Base-by-base conservation (phyloP, 1,139 yeast species). In the Blastobotrys elegans region DNA sequence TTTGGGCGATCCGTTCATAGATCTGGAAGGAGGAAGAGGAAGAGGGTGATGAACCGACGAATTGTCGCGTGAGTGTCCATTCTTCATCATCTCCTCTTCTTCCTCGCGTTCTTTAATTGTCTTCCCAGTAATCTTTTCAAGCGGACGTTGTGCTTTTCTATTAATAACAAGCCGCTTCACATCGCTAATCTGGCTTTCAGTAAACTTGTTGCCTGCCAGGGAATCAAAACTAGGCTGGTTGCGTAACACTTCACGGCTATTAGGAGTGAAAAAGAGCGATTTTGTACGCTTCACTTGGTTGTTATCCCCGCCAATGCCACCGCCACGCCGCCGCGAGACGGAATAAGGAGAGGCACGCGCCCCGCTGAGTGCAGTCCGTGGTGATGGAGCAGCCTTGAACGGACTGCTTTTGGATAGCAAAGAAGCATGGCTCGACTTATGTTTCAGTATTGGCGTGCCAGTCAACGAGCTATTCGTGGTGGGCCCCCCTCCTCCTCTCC, bases 61-160 rank as follows among this genome's bases (percentile, higher is more conserved):
- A 7, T 22, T n/a, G 5, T 20, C 32, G 18, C 44, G 20, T 8
- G 44, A 46, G 27, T 46, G 44, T 8, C 45, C 40, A 27, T 43
- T 27, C 13, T 3, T 5, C 14, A 21, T 24, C n/a, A n/a, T 5
- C 6, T 20, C 32, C 4, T 37, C 39, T 17, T 30, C 21, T 24
- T 31, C 17, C 7, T 33, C 22, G 8, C 26, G 16, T 18, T 16
- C 27, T 17, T 24, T n/a, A n/a, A 29, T 22, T 7, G 8, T 17
- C 18, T 16, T 18, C 7, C 51, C 53, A 40, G 48, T 45, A 18
- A 46, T 46, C 4, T 46, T 30, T 24, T 52, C 55, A 7, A 50
- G 21, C 73, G 79, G 46, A 60, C 80, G 83, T 62, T 79, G 50
- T 3, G 44, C 30, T 20, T 37, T 43, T 76, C 47, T 70, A 68